Evolutionary conservation across 1,284 basidiomycete genomes (phyloP).

Genomic region (Boletus albobrunnescens): DNA sequence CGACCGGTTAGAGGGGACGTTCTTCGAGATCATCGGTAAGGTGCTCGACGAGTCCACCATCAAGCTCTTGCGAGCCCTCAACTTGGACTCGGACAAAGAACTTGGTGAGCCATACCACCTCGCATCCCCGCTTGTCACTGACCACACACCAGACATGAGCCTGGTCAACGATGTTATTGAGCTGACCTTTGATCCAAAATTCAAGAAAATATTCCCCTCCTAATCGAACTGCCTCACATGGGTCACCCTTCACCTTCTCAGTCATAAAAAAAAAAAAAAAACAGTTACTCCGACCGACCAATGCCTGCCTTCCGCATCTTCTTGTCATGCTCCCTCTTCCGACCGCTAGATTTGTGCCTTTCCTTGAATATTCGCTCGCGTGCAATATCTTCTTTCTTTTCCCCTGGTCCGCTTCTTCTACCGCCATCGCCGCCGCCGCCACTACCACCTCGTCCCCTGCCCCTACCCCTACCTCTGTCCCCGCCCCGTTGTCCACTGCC

Average conservation of each 20-base stretch:
- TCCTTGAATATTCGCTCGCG: slow-evolving; percentile 65
- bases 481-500: slow-evolving; percentile 24
- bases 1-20: slow-evolving; percentile 49
- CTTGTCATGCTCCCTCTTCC: slow-evolving; percentile 71
- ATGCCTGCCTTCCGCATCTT: slow-evolving; percentile 61
- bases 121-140: slow-evolving; percentile 1
- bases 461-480: slow-evolving; percentile 32
- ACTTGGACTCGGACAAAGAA: slow-evolving; percentile 51
- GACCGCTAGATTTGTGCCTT: slow-evolving; percentile 66
- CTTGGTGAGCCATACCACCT: slow-evolving; percentile 47
- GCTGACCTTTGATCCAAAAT: slow-evolving; percentile 59
- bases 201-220: slow-evolving; percentile 48
- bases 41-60: slow-evolving; percentile 60
- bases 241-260: not conserved
- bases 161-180: slow-evolving; percentile 64
- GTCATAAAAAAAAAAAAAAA: not conserved
- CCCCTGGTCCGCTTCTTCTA: slow-evolving; percentile 35
- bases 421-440: slow-evolving; percentile 33
- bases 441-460: slow-evolving; percentile 37
- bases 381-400: slow-evolving; percentile 25
- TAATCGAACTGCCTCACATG: slow-evolving; percentile 9
- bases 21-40: slow-evolving; percentile 72
- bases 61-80: slow-evolving; percentile 58
- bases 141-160: slow-evolving; percentile 50
- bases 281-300: slow-evolving; percentile 26